Evolutionary conservation across 768 basidiomycete species (phyloP), one percentile per base, ranked within the genome.

Genomic region (Lentinus tigrinus): DNA sequence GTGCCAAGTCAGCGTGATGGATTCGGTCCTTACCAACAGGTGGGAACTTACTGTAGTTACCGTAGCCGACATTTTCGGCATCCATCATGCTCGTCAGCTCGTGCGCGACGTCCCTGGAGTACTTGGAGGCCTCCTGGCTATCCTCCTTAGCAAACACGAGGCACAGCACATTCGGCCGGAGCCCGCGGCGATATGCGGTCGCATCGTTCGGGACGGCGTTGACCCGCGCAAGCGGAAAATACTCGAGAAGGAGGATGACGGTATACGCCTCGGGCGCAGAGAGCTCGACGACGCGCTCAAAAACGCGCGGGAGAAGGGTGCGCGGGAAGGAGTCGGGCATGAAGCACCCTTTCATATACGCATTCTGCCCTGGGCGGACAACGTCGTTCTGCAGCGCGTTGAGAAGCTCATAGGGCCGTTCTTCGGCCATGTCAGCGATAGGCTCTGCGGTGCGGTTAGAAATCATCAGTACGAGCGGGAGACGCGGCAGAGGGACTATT

Each of bases 331-430:
- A 72, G 7, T 62, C 58, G 26, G 62, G 69, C 14, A 73, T 73
- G 17, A 72, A 68, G 19, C 73, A 63, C 34, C 79, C 77, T 67
- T 78, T 82, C 67, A 77, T 65, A 64, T 82, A 81, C 31, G 65
- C 62, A 24, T 74, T 72, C 31, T 63, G 63, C 3, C 81, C 79
- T 57, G 71, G 77, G 6, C n/a, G 54, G 13, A 69, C 66, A 31
- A 63, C 58, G 7, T 63, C 43, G 66, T 83, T 80, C 81, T 81
- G 51, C 38, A 80, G 39, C 2, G 63, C 47, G 62, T 83, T 83
- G n/a, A 82, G 39, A 34, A 69, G 56, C 56, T 79, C 80, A 55
- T 74, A 84, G 2, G 81, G 81, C 0, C 81, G 71, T 59, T 81
- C 81, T 19, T 69, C 68, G 9, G 77, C 68, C 13, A 62, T 57